A percentile compares a stretch with the other conserved stretches of the same genome.
phyloP scores from a whole-genome alignment of 495 filamentous ascomycete species.

The Aspergillus conjunctus region DNA sequence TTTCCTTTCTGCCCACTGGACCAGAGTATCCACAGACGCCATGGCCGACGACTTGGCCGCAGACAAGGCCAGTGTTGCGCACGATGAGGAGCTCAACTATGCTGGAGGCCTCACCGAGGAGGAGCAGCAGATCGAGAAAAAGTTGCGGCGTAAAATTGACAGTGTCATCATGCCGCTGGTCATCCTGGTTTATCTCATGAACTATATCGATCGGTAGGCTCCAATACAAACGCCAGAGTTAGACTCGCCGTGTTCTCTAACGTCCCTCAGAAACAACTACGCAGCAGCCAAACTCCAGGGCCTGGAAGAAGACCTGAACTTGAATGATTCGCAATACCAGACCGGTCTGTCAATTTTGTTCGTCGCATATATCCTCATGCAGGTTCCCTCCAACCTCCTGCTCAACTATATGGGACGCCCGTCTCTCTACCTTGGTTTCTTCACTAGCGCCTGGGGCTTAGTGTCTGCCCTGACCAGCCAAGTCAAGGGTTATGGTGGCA shows the following conservation, averaged over 20 bases:
- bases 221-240: not conserved
- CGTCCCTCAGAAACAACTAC: slow-evolving; percentile 50
- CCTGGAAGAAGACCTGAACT: slow-evolving; percentile 45
- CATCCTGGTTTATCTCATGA: slow-evolving; percentile 59
- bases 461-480: slow-evolving; percentile 55
- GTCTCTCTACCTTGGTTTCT: slow-evolving; percentile 51
- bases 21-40: not conserved
- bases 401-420: slow-evolving; percentile 59
- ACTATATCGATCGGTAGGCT: slow-evolving; percentile 56
- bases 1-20: not conserved
- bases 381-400: slow-evolving; percentile 63
- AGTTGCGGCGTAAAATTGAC: slow-evolving; percentile 53
- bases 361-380: slow-evolving; percentile 56
- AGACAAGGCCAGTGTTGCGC: slow-evolving; percentile 40
- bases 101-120: slow-evolving; percentile 45
- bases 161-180: slow-evolving; percentile 56
- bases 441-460: slow-evolving; percentile 56
- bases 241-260: slow-evolving; percentile 16
- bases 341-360: slow-evolving; percentile 55
- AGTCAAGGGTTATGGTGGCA: slow-evolving; percentile 52
- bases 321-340: slow-evolving; percentile 47
- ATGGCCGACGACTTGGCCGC: slow-evolving; percentile 15
- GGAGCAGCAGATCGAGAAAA: slow-evolving; percentile 49
- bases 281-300: slow-evolving; percentile 59
- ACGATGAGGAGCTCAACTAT: slow-evolving; percentile 46